Conservation (phyloP, 2,329 filamentous ascomycete species). For the Grosmannia clavigera region DNA sequence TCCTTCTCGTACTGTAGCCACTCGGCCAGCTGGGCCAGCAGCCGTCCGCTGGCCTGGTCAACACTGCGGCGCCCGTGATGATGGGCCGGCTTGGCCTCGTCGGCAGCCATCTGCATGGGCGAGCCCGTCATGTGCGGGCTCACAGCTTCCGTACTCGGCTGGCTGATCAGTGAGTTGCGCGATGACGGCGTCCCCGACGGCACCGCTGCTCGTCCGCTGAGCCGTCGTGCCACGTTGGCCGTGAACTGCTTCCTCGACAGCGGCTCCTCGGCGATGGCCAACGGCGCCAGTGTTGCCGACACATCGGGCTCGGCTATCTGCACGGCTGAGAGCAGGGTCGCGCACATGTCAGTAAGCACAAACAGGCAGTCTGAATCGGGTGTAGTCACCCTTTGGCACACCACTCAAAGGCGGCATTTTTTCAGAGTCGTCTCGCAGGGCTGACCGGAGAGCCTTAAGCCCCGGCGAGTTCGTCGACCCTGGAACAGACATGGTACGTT, state of each 20-base stretch:
- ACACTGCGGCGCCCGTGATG: constrained; percentile 21
- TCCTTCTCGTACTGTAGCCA: constrained; percentile 75
- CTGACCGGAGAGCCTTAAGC: constrained; percentile 25
- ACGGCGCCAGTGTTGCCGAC: neutral
- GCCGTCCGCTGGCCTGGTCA: constrained; percentile 33
- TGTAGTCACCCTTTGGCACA: constrained; percentile 5
- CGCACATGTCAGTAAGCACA: neutral
- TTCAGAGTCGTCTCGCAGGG: constrained; percentile 18
- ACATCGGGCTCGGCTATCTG: constrained; percentile 43
- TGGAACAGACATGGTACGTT: neutral
- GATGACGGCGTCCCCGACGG: constrained; percentile 26
- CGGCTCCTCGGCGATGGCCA: constrained; percentile 21
- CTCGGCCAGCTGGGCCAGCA: constrained; percentile 63
- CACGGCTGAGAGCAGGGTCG: constrained; percentile 27
- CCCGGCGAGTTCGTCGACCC: constrained; percentile 7
- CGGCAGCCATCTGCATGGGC: constrained; percentile 16
- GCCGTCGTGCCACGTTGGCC: constrained; percentile 28
- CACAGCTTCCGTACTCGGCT: constrained; percentile 22
- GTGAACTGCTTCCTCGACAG: constrained; percentile 31
- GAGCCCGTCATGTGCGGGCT: constrained; percentile 14
- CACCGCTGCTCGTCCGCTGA: constrained; percentile 29
- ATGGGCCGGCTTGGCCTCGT: constrained; percentile 14
- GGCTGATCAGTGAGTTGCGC: constrained; percentile 30
- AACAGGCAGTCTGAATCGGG: neutral
- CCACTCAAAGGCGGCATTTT: constrained; percentile 9